These are phyloP conservation scores for Ceratocystis destructans DNA, from an alignment of 2,329 filamentous ascomycete genomes.

Conservation along the genomic window DNA sequence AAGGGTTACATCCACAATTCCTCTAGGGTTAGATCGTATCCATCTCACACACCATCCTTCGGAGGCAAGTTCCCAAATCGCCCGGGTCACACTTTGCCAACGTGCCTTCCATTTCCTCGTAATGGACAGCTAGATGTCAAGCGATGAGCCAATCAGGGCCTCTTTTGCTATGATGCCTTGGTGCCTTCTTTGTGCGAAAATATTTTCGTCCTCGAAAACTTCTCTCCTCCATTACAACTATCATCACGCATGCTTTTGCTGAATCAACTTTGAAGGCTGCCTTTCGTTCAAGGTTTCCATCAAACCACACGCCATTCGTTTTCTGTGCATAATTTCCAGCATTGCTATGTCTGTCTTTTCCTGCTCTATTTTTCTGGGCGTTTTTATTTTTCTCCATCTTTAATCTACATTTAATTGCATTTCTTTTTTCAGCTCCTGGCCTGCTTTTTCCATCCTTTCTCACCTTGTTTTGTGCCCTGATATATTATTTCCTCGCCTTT, in stretches of 20 bases:
- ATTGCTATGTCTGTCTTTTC: background rate
- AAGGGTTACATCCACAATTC: background rate
- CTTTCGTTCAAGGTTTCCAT: background rate
- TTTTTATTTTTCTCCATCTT: background rate
- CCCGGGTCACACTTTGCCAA: background rate
- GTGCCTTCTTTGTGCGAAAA: background rate
- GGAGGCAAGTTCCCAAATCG: background rate
- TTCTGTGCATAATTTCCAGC: background rate
- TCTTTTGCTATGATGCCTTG: background rate
- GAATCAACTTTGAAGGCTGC: background rate
- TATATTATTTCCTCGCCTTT: background rate
- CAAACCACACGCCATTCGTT: background rate
- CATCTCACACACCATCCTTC: background rate
- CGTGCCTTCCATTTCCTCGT: slow-evolving; percentile 5
- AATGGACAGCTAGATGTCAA: background rate
- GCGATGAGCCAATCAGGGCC: background rate
- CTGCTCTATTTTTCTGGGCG: background rate
- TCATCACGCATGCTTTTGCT: background rate
- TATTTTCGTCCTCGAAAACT: background rate
- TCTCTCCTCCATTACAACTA: background rate
- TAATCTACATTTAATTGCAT: background rate
- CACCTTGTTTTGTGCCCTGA: background rate
- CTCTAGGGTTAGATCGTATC: background rate
- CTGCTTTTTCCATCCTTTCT: background rate
- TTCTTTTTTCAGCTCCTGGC: background rate